Conservation (phyloP, 2,329 filamentous ascomycete genomes). For the Neocucurbitaria cava region DNA sequence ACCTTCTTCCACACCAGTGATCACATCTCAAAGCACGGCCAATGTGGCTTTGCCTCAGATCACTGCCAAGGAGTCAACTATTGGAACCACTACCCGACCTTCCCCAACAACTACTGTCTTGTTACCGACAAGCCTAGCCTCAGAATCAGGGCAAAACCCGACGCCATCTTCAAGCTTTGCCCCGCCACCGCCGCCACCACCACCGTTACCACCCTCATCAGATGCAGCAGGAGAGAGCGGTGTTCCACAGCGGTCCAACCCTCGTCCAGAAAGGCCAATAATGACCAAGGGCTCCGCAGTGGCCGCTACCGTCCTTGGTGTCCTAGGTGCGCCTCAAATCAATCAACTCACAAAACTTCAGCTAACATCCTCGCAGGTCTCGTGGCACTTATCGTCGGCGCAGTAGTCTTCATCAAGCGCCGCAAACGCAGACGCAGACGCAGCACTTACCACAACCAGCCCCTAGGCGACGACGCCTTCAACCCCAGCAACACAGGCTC, state of each 20-base stretch:
- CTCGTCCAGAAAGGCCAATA: constrained; percentile 14
- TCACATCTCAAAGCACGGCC: constrained; percentile 16
- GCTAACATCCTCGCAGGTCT: constrained; percentile 27
- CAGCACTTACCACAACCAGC: constrained; percentile 17
- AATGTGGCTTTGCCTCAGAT: constrained; percentile 14
- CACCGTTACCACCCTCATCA: constrained; percentile 3
- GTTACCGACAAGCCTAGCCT: constrained; percentile 1
- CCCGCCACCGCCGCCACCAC: background rate
- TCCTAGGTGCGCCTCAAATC: constrained; percentile 34
- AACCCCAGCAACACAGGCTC: constrained; percentile 31
- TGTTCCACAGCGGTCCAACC: constrained; percentile 8
- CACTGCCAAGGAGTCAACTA: constrained; percentile 2
- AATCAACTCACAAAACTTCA: background rate
- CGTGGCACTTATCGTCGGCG: constrained; percentile 32
- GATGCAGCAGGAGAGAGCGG: constrained; percentile 3
- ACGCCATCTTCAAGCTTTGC: background rate
- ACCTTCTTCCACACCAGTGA: constrained; percentile 4
- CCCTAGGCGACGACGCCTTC: constrained; percentile 35
- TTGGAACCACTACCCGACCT: constrained; percentile 2
- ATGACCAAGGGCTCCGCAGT: constrained; percentile 40
- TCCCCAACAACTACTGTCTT: constrained; percentile 5
- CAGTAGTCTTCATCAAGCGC: constrained; percentile 31
- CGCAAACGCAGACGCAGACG: constrained; percentile 26
- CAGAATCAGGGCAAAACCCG: background rate
- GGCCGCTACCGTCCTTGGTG: constrained; percentile 39